phyloP scores from a whole-genome alignment of 2,329 filamentous ascomycete species.

The Neoscytalidium dimidiatum region DNA sequence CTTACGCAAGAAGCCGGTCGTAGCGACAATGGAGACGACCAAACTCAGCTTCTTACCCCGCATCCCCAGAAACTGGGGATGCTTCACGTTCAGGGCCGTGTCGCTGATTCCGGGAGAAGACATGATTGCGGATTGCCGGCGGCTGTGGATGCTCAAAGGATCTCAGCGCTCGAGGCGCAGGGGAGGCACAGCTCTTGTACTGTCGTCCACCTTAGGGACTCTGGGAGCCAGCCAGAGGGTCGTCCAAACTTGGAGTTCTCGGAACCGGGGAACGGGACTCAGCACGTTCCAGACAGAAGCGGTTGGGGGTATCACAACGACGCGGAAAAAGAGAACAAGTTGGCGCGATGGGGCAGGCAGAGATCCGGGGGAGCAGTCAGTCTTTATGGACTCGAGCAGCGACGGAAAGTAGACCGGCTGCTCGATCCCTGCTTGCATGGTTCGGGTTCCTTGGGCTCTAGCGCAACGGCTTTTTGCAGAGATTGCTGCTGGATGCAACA shows the following conservation, averaged over 20 bases:
- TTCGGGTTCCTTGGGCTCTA: neutral
- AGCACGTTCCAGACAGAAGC: neutral
- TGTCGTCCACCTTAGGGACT: neutral
- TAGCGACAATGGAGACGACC: conserved; percentile 63
- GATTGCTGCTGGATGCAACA: conserved; percentile 20
- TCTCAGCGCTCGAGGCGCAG: neutral
- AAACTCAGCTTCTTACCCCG: conserved; percentile 59
- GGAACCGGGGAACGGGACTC: conserved; percentile 9
- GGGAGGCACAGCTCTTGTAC: neutral
- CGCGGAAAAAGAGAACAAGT: neutral
- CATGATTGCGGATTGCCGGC: conserved; percentile 29
- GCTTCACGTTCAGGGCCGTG: conserved; percentile 12
- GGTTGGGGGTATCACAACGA: neutral
- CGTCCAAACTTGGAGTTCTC: neutral
- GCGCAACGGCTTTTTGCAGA: conserved; percentile 19
- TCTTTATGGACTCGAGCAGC: neutral
- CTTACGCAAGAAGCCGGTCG: conserved; percentile 58
- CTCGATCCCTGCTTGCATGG: neutral
- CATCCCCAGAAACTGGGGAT: conserved; percentile 57
- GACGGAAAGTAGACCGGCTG: conserved; percentile 4
- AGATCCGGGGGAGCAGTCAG: conserved; percentile 12
- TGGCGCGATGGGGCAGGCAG: conserved; percentile 1
- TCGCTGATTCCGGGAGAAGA: neutral
- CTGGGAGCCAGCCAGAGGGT: conserved; percentile 16
- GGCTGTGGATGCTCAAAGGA: neutral